Conservation (phyloP, 169 alveolate genomes). For the Plasmodium knowlesi region DNA sequence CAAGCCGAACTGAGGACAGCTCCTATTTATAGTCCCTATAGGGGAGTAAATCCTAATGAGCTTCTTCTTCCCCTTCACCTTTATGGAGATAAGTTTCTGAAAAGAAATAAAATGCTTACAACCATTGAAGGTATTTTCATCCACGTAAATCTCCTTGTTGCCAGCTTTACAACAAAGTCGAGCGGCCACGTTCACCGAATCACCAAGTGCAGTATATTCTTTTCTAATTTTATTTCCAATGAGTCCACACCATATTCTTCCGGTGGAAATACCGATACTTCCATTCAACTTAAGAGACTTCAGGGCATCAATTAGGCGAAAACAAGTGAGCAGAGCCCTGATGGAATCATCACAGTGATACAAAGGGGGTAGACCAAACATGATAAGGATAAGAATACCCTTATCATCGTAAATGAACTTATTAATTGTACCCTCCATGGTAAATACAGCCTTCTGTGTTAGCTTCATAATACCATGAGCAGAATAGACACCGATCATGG, state of each 20-base stretch:
- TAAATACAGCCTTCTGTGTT: constrained; percentile 79
- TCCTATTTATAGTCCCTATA: constrained; percentile 81
- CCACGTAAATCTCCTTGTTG: constrained; percentile 77
- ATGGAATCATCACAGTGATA: constrained; percentile 88
- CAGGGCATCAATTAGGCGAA: constrained; percentile 81
- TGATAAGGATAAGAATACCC: constrained; percentile 84
- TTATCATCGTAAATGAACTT: constrained; percentile 88
- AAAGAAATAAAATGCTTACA: constrained; percentile 82
- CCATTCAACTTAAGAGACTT: constrained; percentile 81
- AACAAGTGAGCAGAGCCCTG: constrained; percentile 85
- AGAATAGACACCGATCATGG: constrained; percentile 76
- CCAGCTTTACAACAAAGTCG: constrained; percentile 79
- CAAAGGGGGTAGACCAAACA: constrained; percentile 89
- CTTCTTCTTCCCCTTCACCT: constrained; percentile 86
- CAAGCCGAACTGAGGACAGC: neutral
- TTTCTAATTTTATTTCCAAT: constrained; percentile 87
- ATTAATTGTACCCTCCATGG: constrained; percentile 86
- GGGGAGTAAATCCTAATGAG: constrained; percentile 84
- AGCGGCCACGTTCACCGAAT: constrained; percentile 86
- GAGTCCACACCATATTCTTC: constrained; percentile 89
- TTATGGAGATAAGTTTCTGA: constrained; percentile 79
- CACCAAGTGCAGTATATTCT: constrained; percentile 89
- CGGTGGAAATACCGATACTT: constrained; percentile 88
- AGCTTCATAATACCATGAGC: constrained; percentile 78
- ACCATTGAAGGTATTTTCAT: constrained; percentile 81